These are phyloP conservation scores for Taphrina sp. DNA, from an alignment of 1,139 yeast species.

Conservation along the genomic window DNA sequence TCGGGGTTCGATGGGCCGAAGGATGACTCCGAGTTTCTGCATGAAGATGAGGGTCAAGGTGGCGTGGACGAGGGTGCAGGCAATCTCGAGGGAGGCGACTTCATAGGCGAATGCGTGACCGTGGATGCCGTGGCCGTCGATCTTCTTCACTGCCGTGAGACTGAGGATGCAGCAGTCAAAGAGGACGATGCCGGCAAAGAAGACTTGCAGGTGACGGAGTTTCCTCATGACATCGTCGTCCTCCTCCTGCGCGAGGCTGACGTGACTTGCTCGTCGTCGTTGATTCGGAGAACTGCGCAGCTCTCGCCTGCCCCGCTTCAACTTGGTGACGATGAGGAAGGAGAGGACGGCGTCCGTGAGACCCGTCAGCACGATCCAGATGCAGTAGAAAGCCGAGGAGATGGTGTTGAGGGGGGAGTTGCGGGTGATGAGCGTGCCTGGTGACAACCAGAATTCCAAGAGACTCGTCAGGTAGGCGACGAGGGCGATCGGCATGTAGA, in stretches of 20 bases:
- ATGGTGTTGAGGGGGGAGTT: slow-evolving; percentile 16
- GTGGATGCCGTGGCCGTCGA: slow-evolving; percentile 7
- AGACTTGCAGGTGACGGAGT: slow-evolving; percentile 18
- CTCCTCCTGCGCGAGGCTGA: neutral
- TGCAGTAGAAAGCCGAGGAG: slow-evolving; percentile 13
- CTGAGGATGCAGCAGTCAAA: slow-evolving; percentile 21
- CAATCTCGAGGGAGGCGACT: slow-evolving; percentile 21
- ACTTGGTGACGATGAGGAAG: slow-evolving; percentile 16
- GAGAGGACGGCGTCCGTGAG: slow-evolving; percentile 25
- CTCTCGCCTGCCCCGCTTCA: slow-evolving; percentile 13
- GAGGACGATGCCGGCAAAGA: slow-evolving; percentile 16
- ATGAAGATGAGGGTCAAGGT: slow-evolving; percentile 26
- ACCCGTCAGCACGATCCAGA: slow-evolving; percentile 27
- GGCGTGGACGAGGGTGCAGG: slow-evolving; percentile 15
- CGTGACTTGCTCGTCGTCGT: neutral
- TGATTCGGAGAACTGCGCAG: neutral
- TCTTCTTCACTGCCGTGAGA: slow-evolving; percentile 19
- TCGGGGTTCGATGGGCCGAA: slow-evolving; percentile 14
- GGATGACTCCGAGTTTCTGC: slow-evolving; percentile 17
- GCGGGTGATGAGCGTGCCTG: slow-evolving; percentile 19
- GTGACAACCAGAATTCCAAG: slow-evolving; percentile 14
- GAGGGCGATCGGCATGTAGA: slow-evolving; percentile 7
- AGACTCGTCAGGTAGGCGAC: slow-evolving; percentile 7
- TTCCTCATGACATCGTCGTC: neutral
- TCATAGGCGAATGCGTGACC: slow-evolving; percentile 26